Base-by-base conservation (phyloP, 169 alveolate species). In the Plasmodium ovale region DNA sequence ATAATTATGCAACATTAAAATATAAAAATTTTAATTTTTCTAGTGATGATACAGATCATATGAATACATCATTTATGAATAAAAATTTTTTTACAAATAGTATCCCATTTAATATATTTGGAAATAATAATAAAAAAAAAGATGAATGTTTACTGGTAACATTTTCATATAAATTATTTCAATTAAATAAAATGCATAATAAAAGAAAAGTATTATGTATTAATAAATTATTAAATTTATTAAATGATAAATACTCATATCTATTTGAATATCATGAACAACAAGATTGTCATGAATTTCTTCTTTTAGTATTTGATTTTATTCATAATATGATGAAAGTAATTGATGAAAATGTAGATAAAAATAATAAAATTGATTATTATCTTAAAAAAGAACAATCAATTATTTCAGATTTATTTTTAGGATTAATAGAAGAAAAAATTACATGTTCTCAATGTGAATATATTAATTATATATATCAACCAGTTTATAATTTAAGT, bases 281-380 rank as follows among this genome's bases (percentile, higher is more conserved):
- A 29, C 88, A 74, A 60, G 88, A 74, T 74, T 74, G 88, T 51
- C 88, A 74, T 74, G 88, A 74, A 27, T 74, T 74, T 62, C 88
- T 74, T 74, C 58, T 74, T 6, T 54, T 74, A 25, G 23, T 74
- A 16, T 74, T 74, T 60, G 88, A 74, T 19, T 74, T 59, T 60
- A 74, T 74, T 59, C 88, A 74, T 37, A 74, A 74, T 59, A 74
- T 74, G 88, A 62, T 53, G 72, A 74, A 74, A 65, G 65, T 74
- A 35, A 54, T 74, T 74, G 88, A 74, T 31, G 88, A 74, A 29
- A 12, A n/a, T 6, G 74, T 74, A 0, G 88, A 74, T 29, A 74
- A 74, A 39, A 60, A 60, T 74, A 74, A 74, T 65, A 53, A 58
- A 60, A 74, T 74, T 33, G 88, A 74, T 59, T 74, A 59, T 33